Conservation (phyloP, 768 basidiomycete genomes). For the Lenzites betulinus region DNA sequence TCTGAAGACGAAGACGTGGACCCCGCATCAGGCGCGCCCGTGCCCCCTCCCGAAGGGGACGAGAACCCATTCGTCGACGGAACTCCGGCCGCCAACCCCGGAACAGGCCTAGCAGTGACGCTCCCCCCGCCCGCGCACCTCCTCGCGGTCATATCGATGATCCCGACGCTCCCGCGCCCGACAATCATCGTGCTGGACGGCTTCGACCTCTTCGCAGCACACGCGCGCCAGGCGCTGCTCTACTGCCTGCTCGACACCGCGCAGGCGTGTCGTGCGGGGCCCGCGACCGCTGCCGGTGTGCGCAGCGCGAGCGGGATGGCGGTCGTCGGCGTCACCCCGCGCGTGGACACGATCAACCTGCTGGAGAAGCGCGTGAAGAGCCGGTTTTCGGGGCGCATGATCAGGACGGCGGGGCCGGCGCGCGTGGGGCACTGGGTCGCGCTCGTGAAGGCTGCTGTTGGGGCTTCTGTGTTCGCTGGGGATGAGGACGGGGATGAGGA, state of each 20-base stretch:
- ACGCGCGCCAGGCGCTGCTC: slow-evolving; percentile 88
- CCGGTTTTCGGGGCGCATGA: slow-evolving; percentile 90
- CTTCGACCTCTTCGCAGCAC: slow-evolving; percentile 91
- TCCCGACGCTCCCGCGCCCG: slow-evolving; percentile 79
- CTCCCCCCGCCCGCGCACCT: slow-evolving; percentile 71
- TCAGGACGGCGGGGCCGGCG: slow-evolving; percentile 69
- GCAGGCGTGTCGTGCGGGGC: slow-evolving; percentile 73
- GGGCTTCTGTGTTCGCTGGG: slow-evolving; percentile 19
- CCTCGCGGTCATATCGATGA: slow-evolving; percentile 69
- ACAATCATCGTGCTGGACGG: slow-evolving; percentile 85
- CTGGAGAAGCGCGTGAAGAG: slow-evolving; percentile 98
- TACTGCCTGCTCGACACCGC: slow-evolving; percentile 96
- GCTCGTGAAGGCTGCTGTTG: slow-evolving; percentile 51
- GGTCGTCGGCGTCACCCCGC: slow-evolving; percentile 83
- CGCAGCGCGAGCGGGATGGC: slow-evolving; percentile 60
- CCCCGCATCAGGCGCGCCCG: slow-evolving; percentile 9
- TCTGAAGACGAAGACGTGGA: slow-evolving; percentile 31
- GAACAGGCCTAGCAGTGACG: slow-evolving; percentile 30
- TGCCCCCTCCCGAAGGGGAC: slow-evolving; percentile 31
- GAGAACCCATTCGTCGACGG: slow-evolving; percentile 54
- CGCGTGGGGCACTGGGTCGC: slow-evolving; percentile 51
- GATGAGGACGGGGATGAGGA: slow-evolving; percentile 25
- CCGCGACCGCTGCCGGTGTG: slow-evolving; percentile 34
- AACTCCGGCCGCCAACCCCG: background rate
- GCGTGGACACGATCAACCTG: slow-evolving; percentile 84